phyloP scores from a whole-genome alignment of 495 filamentous ascomycete genomes.

The Tuber melanosporum region DNA sequence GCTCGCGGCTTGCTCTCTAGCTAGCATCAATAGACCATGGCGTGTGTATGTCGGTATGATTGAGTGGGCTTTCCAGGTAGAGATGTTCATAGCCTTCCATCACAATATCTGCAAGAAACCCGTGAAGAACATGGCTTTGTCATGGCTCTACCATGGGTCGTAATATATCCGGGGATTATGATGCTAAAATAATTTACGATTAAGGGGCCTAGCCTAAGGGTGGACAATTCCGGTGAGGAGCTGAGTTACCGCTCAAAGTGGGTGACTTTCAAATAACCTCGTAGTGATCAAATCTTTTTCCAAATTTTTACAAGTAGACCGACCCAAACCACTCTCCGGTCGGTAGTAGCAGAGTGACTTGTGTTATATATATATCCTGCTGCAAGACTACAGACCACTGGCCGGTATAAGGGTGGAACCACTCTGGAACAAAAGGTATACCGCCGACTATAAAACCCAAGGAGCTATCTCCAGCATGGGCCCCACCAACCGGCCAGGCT shows the following conservation, averaged over 20 bases:
- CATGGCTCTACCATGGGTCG: background rate
- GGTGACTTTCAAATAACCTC: no score
- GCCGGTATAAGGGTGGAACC: background rate
- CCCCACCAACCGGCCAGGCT: no score
- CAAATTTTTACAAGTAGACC: background rate
- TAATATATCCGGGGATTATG: background rate
- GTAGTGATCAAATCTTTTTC: background rate
- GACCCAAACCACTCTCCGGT: background rate
- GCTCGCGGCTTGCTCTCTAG: background rate
- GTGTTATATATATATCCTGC: background rate
- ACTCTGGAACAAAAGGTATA: background rate
- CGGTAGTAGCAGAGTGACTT: background rate
- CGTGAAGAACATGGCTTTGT: background rate
- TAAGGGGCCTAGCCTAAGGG: background rate
- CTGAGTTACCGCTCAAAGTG: background rate
- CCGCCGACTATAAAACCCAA: background rate
- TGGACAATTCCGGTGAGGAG: background rate
- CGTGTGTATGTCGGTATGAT: background rate
- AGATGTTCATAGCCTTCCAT: background rate
- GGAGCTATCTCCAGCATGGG: background rate
- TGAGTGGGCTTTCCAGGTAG: background rate
- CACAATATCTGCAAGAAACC: background rate
- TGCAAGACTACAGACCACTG: background rate
- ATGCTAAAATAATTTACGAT: background rate
- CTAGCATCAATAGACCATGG: background rate